Conservation (phyloP, 2,329 filamentous ascomycete genomes). For the Chaetomiaceae sp. region DNA sequence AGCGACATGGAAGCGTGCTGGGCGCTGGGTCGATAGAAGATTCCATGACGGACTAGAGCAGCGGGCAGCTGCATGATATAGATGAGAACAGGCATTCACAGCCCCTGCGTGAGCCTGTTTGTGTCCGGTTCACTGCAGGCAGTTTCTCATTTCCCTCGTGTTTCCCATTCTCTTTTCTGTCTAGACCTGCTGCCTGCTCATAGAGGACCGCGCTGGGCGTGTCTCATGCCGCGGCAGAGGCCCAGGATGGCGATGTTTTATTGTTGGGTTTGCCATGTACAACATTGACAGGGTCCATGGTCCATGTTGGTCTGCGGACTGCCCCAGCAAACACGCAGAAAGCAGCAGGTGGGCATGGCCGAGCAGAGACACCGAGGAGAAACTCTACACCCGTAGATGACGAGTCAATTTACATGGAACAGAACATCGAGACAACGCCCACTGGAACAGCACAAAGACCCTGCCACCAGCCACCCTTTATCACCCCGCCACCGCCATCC, state of each 20-base stretch:
- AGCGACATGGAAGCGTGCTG: no score
- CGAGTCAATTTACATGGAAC: conserved; percentile 1
- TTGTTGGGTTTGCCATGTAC: conserved; percentile 3
- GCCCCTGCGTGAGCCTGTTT: conserved; percentile 3
- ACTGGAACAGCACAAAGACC: background rate
- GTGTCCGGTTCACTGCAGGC: conserved; percentile 9
- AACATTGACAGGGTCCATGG: background rate
- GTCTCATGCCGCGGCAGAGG: background rate
- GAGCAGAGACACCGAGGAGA: conserved; percentile 2
- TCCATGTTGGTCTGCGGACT: no score
- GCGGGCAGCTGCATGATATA: conserved; percentile 14
- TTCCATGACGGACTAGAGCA: background rate
- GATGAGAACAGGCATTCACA: no score
- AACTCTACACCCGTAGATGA: background rate
- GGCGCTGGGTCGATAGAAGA: no score
- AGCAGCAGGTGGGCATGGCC: background rate
- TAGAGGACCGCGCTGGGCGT: background rate
- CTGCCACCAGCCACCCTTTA: background rate
- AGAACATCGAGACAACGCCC: background rate
- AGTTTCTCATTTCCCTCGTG: conserved; percentile 15
- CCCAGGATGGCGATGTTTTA: background rate
- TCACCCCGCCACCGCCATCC: conserved; percentile 13
- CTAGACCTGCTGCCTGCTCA: background rate
- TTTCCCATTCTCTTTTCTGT: background rate
- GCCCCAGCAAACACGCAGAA: no score